Percentiles rank a stretch among this genome's conserved stretches.
phyloP scores from a whole-genome alignment of 2,329 filamentous ascomycete species.

The Botrytis deweyae region DNA sequence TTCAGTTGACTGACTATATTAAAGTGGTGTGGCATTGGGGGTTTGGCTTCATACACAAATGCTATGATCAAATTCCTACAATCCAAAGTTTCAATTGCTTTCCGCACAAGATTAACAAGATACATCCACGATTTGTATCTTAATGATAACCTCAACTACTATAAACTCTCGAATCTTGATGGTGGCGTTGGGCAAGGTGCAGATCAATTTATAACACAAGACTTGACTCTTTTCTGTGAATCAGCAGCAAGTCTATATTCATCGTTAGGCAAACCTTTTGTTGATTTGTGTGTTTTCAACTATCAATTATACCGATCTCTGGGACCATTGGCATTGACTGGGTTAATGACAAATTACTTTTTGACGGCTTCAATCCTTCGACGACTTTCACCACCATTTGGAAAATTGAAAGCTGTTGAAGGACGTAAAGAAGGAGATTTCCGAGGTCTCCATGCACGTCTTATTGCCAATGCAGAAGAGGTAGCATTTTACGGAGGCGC shows the following conservation, averaged over 20 bases:
- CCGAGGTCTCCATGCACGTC: constrained; percentile 80
- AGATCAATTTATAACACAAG: constrained; percentile 97
- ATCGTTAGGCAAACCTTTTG: constrained; percentile 92
- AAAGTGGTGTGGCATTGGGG: constrained; percentile 88
- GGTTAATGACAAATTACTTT: constrained; percentile 89
- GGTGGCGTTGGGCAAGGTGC: constrained; percentile 88
- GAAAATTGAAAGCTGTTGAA: constrained; percentile 94
- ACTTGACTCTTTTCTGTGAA: constrained; percentile 91
- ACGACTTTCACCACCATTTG: constrained; percentile 88
- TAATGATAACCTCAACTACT: constrained; percentile 93
- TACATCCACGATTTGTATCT: constrained; percentile 98
- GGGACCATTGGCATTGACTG: constrained; percentile 81
- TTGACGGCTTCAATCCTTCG: constrained; percentile 87
- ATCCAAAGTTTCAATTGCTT: constrained; percentile 96
- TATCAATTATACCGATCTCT: constrained; percentile 93
- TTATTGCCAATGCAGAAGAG: constrained; percentile 97
- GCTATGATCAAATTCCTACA: constrained; percentile 99
- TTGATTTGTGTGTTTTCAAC: constrained; percentile 97
- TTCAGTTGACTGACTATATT: constrained; percentile 14
- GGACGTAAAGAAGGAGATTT: constrained; percentile 95
- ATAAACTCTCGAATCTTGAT: constrained; percentile 89
- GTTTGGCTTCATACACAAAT: constrained; percentile 94
- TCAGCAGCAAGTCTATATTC: constrained; percentile 92
- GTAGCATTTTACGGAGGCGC: constrained; percentile 96
- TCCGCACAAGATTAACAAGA: constrained; percentile 87